Evolutionary conservation across 768 basidiomycete species (phyloP), one percentile per base, ranked within the genome.

Genomic region (Tremella fuciformis): DNA sequence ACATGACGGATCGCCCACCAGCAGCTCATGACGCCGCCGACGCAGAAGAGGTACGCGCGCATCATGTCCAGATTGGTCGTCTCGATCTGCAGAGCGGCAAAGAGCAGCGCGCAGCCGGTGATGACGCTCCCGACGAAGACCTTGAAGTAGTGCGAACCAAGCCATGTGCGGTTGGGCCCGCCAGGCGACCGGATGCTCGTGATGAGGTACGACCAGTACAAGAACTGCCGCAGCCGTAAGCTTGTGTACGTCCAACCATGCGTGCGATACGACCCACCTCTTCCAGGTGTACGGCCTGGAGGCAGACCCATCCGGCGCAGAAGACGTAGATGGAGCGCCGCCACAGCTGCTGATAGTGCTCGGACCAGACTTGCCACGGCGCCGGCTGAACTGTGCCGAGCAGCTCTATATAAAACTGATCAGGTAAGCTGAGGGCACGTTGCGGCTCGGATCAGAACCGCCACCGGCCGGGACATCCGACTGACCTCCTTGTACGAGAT

Each of bases 191-290:
- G 59, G 42, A 71, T 65, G 26, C 61, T 60, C 22, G 52, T 57
- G 15, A 67, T 71, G 19, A 71, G 58, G 42, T 71, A 67, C 19
- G 57, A 66, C 69, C 66, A 67, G 46, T 67, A 67, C 2, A 70
- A 54, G 58, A 70, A 66, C 68, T 66, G 29, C 0, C n/a, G n/a
- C n/a, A n/a, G n/a, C 8, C 9, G 48, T 53, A 52, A 58, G 53
- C 51, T n/a, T 41, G 8, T 42, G 8, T 15, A 13, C 16, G 37
- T 26, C 13, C 19, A 50, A 53, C 2, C 6, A 11, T 7, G 21
- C 6, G 21, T 22, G 9, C 8, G 50, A 24, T 22, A 2, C n/a
- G 38, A 55, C 59, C 18, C 13, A 71, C 66, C 64, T 71, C 69
- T 53, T 71, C 69, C 1, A 67, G 52, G 46, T 71, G 69, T 4